Evolutionary conservation across 768 basidiomycete species (phyloP), one percentile per base, ranked within the genome.

Genomic region (Pleurotus pulmonarius): DNA sequence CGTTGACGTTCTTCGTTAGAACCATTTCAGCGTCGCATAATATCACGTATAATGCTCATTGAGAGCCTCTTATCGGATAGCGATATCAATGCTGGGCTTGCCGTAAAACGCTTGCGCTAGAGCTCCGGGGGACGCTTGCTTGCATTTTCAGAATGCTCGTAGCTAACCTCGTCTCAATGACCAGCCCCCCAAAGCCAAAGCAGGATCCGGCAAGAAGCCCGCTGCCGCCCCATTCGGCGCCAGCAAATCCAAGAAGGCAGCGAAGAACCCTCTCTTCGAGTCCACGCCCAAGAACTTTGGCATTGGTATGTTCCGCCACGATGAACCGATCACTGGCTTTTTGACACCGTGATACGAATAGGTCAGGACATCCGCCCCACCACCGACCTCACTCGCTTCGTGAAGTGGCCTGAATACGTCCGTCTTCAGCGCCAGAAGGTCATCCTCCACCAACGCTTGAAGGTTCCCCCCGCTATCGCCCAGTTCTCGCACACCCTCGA

Each of bases 351-450:
- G 3, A n/a, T 13, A 22, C 8, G 5, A 15, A 22, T 20, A 96
- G 96, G 96, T 68, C 93, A 95, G 77, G 92, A 96, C 74, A 83
- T 98, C 65, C 91, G 88, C 65, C 95, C 88, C 67, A 83, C 82
- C 71, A 83, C 83, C 55, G 96, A 98, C 75, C 75, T 98, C 62
- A 96, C 92, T 57, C 92, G 95, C 71, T 98, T 98, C 78, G 92
- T 98, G 78, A 98, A 97, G 74, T 99, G 96, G 96, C 96, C 96
- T 64, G 93, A 95, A 78, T 98, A 98, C 69, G 86, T 98, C 64
- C 92, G 94, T 69, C 88, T 98, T 46, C 96, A 98, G 70, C 87
- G 96, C 70, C 94, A 98, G 76, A 98, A 98, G 80, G 93, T 98
- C 67, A 96, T 98, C 76, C 88, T 98, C 59, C 79, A 91, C 83